Conservation (phyloP, 768 basidiomycete genomes). For the Boletus vinaceobasis region DNA sequence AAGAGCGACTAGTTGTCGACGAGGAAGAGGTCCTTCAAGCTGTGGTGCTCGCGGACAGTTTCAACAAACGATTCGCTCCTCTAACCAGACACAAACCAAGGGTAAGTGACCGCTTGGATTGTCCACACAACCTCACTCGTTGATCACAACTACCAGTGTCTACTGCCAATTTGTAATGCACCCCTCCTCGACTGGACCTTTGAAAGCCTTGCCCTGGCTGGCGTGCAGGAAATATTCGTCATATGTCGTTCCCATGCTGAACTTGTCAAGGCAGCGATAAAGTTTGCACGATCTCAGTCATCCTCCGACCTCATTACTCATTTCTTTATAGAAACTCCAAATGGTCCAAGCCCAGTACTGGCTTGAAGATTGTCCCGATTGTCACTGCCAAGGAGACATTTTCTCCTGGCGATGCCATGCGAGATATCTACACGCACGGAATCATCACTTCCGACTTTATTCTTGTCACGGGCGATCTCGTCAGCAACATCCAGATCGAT, state of each 20-base stretch:
- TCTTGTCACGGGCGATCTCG: slow-evolving; percentile 86
- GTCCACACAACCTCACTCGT: slow-evolving; percentile 10
- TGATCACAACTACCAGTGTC: slow-evolving; percentile 52
- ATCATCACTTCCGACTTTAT: slow-evolving; percentile 90
- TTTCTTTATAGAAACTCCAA: slow-evolving; percentile 59
- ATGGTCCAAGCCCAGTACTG: slow-evolving; percentile 78
- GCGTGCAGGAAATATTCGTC: slow-evolving; percentile 94
- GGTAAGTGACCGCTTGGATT: slow-evolving; percentile 43
- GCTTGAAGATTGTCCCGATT: slow-evolving; percentile 81
- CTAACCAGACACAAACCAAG: slow-evolving; percentile 86
- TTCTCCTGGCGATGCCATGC: slow-evolving; percentile 89
- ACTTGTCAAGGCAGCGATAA: slow-evolving; percentile 79
- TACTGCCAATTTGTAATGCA: slow-evolving; percentile 92
- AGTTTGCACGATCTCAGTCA: slow-evolving; percentile 44
- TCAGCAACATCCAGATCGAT: slow-evolving; percentile 89
- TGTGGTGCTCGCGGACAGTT: slow-evolving; percentile 93
- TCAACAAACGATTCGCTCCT: slow-evolving; percentile 90
- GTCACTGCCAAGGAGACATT: slow-evolving; percentile 83
- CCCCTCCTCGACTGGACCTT: slow-evolving; percentile 95
- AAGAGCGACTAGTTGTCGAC: slow-evolving; percentile 63
- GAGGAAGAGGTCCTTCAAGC: slow-evolving; percentile 91
- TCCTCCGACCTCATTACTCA: slow-evolving; percentile 9
- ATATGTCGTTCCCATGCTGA: slow-evolving; percentile 90
- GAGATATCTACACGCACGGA: slow-evolving; percentile 89
- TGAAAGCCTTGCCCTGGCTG: slow-evolving; percentile 90